Evolutionary conservation across 129 eudicot species (phyloP).

Genomic region (Ambrosia artemisiifolia): DNA sequence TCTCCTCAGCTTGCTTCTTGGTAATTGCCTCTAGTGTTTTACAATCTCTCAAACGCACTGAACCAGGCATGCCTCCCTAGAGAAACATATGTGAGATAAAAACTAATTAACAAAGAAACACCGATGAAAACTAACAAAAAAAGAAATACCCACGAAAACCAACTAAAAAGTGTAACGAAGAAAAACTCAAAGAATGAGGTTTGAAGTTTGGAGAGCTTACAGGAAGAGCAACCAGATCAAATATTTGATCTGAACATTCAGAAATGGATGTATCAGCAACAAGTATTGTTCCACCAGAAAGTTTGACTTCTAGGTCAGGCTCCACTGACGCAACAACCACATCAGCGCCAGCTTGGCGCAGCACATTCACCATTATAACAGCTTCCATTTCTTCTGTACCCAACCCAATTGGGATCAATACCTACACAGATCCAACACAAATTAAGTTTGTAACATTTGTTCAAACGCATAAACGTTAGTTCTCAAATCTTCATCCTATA

Average conservation of each 20-base stretch:
- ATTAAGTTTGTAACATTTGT: not conserved
- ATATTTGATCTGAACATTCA: slow-evolving; percentile 54
- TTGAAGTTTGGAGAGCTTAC: slow-evolving; percentile 41
- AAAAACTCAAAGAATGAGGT: not conserved
- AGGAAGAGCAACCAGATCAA: slow-evolving; percentile 87
- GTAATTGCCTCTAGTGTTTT: slow-evolving; percentile 63
- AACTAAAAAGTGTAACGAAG: not conserved
- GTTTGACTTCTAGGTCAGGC: slow-evolving; percentile 73
- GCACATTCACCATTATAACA: slow-evolving; percentile 69
- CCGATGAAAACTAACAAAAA: not conserved
- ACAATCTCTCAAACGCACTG: slow-evolving; percentile 82
- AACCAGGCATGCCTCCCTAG: slow-evolving; percentile 99
- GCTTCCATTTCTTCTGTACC: slow-evolving; percentile 99
- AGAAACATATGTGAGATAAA: slow-evolving; percentile 7
- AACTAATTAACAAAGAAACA: not conserved
- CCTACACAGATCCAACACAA: slow-evolving; percentile 37
- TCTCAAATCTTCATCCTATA: slow-evolving; percentile 5
- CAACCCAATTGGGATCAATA: slow-evolving; percentile 83
- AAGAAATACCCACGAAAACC: not conserved
- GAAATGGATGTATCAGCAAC: slow-evolving; percentile 71
- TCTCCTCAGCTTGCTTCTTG: slow-evolving; percentile 77
- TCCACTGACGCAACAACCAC: slow-evolving; percentile 92
- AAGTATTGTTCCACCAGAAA: slow-evolving; percentile 70
- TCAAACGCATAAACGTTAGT: not conserved
- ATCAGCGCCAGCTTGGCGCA: slow-evolving; percentile 81